Conservation (phyloP, 495 filamentous ascomycete genomes). For the Annulohypoxylon maeteangense region DNA sequence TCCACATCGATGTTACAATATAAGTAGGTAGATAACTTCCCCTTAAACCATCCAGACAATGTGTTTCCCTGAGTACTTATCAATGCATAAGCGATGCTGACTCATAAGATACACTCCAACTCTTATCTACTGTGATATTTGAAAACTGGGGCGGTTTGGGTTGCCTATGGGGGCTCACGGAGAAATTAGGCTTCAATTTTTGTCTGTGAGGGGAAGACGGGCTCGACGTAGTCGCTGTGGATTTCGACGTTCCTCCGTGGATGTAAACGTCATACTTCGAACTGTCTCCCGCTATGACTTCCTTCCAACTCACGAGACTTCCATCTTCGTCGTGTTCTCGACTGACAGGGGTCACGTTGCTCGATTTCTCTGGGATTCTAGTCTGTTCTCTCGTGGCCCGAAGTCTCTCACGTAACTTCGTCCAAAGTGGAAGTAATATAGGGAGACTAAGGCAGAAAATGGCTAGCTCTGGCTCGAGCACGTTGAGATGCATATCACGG, state of each 20-base stretch:
- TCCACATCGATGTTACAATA: too few relatives aligned
- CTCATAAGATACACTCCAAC: conserved; percentile 21
- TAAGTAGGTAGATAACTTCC: too few relatives aligned
- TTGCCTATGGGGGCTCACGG: background rate
- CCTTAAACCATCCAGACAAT: too few relatives aligned
- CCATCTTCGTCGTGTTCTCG: background rate
- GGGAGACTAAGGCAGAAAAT: conserved; percentile 30
- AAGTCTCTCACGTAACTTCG: background rate
- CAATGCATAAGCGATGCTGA: conserved; percentile 2
- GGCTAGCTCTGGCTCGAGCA: conserved; percentile 36
- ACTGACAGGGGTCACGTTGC: background rate
- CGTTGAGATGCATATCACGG: conserved; percentile 22
- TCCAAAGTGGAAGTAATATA: conserved; percentile 17
- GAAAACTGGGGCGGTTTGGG: background rate
- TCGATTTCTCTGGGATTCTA: background rate
- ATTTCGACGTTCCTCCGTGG: background rate
- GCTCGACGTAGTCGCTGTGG: background rate
- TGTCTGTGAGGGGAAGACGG: background rate
- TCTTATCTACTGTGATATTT: conserved; percentile 20
- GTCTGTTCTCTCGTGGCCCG: background rate
- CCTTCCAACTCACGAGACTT: background rate
- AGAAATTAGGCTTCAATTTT: background rate
- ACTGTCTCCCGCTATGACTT: background rate
- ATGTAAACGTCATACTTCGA: conserved; percentile 7
- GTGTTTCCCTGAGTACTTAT: too few relatives aligned